phyloP scores from a whole-genome alignment of 2,329 filamentous ascomycete species.

The Aspergillus puulaauensis region DNA sequence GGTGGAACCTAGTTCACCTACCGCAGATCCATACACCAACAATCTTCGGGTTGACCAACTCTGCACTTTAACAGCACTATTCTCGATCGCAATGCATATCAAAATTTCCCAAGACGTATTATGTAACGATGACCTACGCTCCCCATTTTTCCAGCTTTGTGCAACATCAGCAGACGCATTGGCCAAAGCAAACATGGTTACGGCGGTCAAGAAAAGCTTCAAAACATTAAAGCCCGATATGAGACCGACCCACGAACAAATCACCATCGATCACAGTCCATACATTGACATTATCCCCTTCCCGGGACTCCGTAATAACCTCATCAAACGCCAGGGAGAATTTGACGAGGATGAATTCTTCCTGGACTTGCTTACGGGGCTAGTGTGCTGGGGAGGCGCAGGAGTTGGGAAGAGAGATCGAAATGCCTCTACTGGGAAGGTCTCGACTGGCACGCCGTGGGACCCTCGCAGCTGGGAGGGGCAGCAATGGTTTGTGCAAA shows the following conservation, averaged over 20 bases:
- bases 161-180: not conserved
- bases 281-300: conserved; percentile 22
- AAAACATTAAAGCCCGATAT: conserved; percentile 21
- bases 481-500: conserved; percentile 45
- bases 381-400: conserved; percentile 20
- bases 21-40: conserved; percentile 26
- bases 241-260: conserved; percentile 19
- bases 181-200: conserved; percentile 10
- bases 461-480: conserved; percentile 48
- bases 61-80: conserved; percentile 25
- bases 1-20: conserved; percentile 9
- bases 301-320: conserved; percentile 18
- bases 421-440: conserved; percentile 11
- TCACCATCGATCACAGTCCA: conserved; percentile 20
- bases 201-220: conserved; percentile 14
- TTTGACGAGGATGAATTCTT: conserved; percentile 22
- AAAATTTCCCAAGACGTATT: conserved; percentile 24
- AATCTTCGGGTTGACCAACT: conserved; percentile 26
- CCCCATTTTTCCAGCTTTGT: conserved; percentile 26
- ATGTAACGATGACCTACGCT: conserved; percentile 24
- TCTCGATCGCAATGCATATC: conserved; percentile 20
- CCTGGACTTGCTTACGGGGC: conserved; percentile 15
- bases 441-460: conserved; percentile 43
- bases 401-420: conserved; percentile 18
- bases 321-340: conserved; percentile 13